A percentile compares a stretch with the other conserved stretches of the same genome.
Evolutionary conservation across 179 eudicot species (phyloP).

Genomic region (Beta macrorhiza): DNA sequence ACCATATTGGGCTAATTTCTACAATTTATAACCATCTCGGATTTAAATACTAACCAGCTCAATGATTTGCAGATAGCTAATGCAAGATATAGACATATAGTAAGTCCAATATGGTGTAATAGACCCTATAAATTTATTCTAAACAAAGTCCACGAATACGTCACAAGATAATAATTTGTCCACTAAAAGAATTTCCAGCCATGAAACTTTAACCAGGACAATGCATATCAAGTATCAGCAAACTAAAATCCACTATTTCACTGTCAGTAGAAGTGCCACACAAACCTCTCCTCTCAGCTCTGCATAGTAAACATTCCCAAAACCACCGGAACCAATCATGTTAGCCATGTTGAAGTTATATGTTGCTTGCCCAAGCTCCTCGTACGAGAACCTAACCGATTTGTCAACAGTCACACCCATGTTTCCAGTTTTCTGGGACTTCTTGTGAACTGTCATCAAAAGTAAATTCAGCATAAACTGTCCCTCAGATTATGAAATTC

Average conservation of each 20-base stretch:
- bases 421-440: constrained; percentile 23
- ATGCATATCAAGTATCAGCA: neutral
- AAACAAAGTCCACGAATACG: neutral
- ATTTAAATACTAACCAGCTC: neutral
- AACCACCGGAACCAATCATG: constrained; percentile 55
- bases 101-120: neutral
- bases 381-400: constrained; percentile 69
- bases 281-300: constrained; percentile 58
- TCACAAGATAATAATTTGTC: neutral
- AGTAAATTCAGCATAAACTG: constrained; percentile 10
- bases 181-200: neutral
- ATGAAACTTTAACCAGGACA: neutral
- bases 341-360: constrained; percentile 41
- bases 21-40: neutral
- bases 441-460: constrained; percentile 25
- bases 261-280: neutral
- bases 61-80: neutral
- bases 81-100: neutral
- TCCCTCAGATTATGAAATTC: constrained; percentile 11
- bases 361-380: constrained; percentile 70
- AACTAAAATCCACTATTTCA: neutral
- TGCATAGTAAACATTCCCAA: constrained; percentile 51
- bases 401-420: constrained; percentile 60
- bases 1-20: neutral
- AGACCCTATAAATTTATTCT: neutral